Evolutionary conservation across 805 yeast species (phyloP).

Genomic region (Barnettozyma vustinii): DNA sequence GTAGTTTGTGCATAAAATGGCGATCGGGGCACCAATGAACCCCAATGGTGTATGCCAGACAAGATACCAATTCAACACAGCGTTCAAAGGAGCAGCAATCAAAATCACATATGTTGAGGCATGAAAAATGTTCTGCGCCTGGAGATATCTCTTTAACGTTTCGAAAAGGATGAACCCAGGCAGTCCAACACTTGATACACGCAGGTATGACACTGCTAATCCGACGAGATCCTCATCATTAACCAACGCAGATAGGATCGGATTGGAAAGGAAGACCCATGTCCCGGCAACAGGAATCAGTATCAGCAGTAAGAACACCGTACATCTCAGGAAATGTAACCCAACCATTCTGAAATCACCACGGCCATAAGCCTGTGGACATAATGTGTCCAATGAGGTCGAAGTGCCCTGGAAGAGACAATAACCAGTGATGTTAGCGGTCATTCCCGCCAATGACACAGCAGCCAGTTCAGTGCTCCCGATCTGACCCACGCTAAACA

Average conservation of each 20-base stretch:
- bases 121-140: slow-evolving; percentile 74
- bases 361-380: slow-evolving; percentile 76
- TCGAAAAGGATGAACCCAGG: slow-evolving; percentile 72
- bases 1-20: slow-evolving; percentile 68
- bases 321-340: slow-evolving; percentile 61
- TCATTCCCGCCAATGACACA: slow-evolving; percentile 69
- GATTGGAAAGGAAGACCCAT: slow-evolving; percentile 57
- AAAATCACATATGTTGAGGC: slow-evolving; percentile 70
- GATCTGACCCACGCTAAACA: slow-evolving; percentile 69
- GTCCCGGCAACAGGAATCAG: slow-evolving; percentile 48
- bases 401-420: slow-evolving; percentile 73
- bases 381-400: slow-evolving; percentile 72
- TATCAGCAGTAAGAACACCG: slow-evolving; percentile 49
- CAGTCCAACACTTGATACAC: slow-evolving; percentile 53
- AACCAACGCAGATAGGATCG: slow-evolving; percentile 39
- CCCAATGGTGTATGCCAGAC: slow-evolving; percentile 77
- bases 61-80: slow-evolving; percentile 55
- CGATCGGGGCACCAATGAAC: slow-evolving; percentile 71
- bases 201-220: slow-evolving; percentile 55
- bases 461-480: slow-evolving; percentile 73
- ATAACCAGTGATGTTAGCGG: slow-evolving; percentile 70
- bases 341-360: slow-evolving; percentile 62
- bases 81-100: slow-evolving; percentile 72
- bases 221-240: slow-evolving; percentile 40
- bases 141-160: slow-evolving; percentile 66